phyloP scores from a whole-genome alignment of 73 alveolate species.

The Tetrahymena elliotti region DNA sequence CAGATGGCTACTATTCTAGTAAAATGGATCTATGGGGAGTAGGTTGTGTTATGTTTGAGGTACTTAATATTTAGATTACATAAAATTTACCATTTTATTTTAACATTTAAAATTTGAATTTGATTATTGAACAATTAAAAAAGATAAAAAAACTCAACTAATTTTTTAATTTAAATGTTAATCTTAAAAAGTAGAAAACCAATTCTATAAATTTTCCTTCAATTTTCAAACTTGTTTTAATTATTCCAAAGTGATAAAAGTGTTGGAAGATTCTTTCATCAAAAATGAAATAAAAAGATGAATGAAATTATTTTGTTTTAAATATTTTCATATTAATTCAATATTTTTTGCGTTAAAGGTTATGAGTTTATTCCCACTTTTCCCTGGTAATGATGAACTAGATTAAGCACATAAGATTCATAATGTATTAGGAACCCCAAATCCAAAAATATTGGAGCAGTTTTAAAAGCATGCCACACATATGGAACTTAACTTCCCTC shows the following conservation, averaged over 20 bases:
- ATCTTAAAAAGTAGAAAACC: too few species aligned
- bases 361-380: conserved; percentile 79
- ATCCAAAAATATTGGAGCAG: conserved; percentile 65
- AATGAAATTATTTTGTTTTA: background rate
- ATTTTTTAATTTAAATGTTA: too few species aligned
- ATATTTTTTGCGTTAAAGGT: background rate
- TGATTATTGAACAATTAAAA: too few species aligned
- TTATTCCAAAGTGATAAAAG: background rate
- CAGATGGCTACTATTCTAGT: conserved; percentile 97
- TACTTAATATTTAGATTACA: background rate
- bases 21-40: conserved; percentile 99
- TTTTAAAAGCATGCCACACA: conserved; percentile 69
- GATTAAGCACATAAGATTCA: conserved; percentile 94
- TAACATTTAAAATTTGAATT: too few species aligned
- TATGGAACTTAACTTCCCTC: conserved; percentile 81
- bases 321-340: background rate
- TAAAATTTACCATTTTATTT: too few species aligned
- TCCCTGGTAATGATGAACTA: conserved; percentile 97
- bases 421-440: conserved; percentile 90
- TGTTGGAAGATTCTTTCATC: background rate
- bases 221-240: too few species aligned
- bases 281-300: too few species aligned
- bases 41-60: conserved; percentile 98
- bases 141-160: too few species aligned
- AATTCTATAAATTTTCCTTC: too few species aligned